Evolutionary conservation across 2,329 filamentous ascomycete genomes (phyloP).

Genomic region (Lanzia echinophila): DNA sequence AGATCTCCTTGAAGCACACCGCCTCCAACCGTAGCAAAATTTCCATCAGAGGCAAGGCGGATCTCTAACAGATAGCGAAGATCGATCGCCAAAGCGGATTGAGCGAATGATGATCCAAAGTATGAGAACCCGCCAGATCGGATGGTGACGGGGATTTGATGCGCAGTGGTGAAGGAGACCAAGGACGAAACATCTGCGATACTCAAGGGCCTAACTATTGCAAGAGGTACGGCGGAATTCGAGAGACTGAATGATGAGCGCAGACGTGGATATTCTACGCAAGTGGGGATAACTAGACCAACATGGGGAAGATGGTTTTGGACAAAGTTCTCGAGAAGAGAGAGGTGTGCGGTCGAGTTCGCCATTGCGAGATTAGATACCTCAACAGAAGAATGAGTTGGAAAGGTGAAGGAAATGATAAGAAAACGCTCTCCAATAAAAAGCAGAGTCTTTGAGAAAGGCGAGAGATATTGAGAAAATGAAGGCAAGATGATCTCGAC

Average conservation of each 20-base stretch:
- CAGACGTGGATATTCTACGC: conserved; percentile 10
- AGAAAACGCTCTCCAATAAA: too few species aligned
- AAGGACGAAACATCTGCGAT: conserved; percentile 25
- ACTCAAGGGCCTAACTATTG: conserved; percentile 25
- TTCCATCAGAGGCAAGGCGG: conserved; percentile 21
- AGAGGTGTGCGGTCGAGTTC: neutral
- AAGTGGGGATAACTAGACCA: conserved; percentile 8
- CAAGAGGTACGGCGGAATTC: conserved; percentile 10
- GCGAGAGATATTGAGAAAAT: too few species aligned
- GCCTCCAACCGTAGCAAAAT: conserved; percentile 32
- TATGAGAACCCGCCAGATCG: conserved; percentile 34
- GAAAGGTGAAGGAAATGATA: neutral
- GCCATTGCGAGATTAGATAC: neutral
- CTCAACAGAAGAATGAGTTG: neutral
- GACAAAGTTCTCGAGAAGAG: neutral
- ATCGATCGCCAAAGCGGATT: conserved; percentile 33
- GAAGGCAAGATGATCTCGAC: too few species aligned
- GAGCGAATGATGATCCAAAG: conserved; percentile 28
- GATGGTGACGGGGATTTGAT: conserved; percentile 21
- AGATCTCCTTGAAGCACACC: conserved; percentile 31
- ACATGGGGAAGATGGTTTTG: neutral
- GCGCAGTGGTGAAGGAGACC: conserved; percentile 16
- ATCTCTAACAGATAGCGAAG: conserved; percentile 33
- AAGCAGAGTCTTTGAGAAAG: too few species aligned
- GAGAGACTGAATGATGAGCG: conserved; percentile 12